These are phyloP conservation scores for Chrysoporthe deuterocubensis DNA, from an alignment of 2,329 filamentous ascomycete genomes.

Conservation along the genomic window DNA sequence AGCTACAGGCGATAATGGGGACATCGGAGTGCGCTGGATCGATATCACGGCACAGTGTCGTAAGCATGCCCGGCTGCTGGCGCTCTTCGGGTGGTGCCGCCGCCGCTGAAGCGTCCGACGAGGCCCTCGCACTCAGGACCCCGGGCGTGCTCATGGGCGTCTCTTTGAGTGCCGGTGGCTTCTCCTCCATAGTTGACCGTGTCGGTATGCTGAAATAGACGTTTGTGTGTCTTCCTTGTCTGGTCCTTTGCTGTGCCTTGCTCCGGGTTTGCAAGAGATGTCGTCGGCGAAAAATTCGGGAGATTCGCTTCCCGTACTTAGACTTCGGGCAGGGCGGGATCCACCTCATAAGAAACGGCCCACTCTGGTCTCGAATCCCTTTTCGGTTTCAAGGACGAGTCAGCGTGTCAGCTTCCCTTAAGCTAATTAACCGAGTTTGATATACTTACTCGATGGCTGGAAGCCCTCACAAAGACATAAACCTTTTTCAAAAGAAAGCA, in stretches of 20 bases:
- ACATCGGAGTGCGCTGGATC: conserved; percentile 37
- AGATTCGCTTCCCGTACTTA: conserved; percentile 6
- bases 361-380: conserved; percentile 1
- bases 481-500: too few species aligned
- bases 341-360: conserved; percentile 16
- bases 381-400: neutral
- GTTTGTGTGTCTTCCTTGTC: neutral
- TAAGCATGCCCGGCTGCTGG: conserved; percentile 8
- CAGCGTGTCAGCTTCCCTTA: too few species aligned
- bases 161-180: neutral
- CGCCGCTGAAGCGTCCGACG: conserved; percentile 17
- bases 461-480: too few species aligned
- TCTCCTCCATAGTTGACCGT: conserved; percentile 3
- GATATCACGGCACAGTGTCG: conserved; percentile 31
- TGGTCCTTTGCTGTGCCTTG: neutral
- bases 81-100: conserved; percentile 3
- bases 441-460: too few species aligned
- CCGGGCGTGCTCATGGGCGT: conserved; percentile 18
- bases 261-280: neutral
- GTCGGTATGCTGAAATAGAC: neutral
- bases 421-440: too few species aligned
- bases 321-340: conserved; percentile 19
- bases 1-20: conserved; percentile 45
- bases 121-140: conserved; percentile 15
- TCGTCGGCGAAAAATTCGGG: conserved; percentile 8